These are phyloP conservation scores for Kazachstania sp. DNA, from an alignment of 1,139 yeast genomes.

Conservation along the genomic window DNA sequence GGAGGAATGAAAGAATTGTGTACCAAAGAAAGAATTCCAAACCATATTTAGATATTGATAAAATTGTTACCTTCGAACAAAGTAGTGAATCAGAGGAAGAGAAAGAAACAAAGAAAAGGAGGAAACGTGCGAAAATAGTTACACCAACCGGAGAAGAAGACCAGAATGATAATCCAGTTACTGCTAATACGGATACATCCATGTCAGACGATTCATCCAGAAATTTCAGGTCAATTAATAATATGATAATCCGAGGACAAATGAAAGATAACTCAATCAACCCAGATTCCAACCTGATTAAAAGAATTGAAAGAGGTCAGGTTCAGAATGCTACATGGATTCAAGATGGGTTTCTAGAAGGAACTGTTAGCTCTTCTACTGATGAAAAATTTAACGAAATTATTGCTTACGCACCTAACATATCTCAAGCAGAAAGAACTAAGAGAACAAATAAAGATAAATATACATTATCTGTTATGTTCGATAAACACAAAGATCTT, in stretches of 20 bases:
- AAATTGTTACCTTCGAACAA: slow-evolving; percentile 41
- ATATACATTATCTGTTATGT: slow-evolving; percentile 57
- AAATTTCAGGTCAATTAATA: slow-evolving; percentile 3
- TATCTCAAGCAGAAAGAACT: slow-evolving; percentile 39
- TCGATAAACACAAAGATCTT: slow-evolving; percentile 55
- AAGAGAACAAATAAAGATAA: slow-evolving; percentile 45
- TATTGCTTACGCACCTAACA: slow-evolving; percentile 67
- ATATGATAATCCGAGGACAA: neutral
- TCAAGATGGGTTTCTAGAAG: slow-evolving; percentile 42
- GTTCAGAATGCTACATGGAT: slow-evolving; percentile 51
- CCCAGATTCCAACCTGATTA: slow-evolving; percentile 1
- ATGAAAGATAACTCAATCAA: slow-evolving; percentile 4
- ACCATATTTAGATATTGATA: slow-evolving; percentile 53
- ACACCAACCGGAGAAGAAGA: neutral
- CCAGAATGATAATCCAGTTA: neutral
- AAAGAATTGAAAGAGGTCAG: slow-evolving; percentile 29
- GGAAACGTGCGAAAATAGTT: neutral
- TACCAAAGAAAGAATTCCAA: slow-evolving; percentile 46
- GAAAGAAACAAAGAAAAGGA: neutral
- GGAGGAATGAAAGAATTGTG: slow-evolving; percentile 76
- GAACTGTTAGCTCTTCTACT: slow-evolving; percentile 46
- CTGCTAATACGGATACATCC: neutral
- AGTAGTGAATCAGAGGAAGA: slow-evolving; percentile 27
- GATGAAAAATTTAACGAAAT: slow-evolving; percentile 39
- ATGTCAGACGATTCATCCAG: neutral